Evolutionary conservation across 208 protist genomes (phyloP).

Genomic region (Novymonas esmeraldas): DNA sequence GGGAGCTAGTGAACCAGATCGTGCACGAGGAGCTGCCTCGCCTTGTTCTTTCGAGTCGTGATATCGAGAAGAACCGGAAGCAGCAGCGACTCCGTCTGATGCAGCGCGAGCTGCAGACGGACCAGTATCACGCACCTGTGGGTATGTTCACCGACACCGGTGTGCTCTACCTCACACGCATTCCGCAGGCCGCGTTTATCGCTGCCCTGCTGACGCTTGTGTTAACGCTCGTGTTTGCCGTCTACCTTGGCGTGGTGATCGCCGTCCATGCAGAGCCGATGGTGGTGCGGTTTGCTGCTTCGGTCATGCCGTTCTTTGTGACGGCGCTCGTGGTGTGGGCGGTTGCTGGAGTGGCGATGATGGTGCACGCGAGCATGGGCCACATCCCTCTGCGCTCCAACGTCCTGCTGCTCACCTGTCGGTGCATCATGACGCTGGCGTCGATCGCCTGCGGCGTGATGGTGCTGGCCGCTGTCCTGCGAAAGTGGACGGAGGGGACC

Average conservation of each 20-base stretch:
- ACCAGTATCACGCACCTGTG: no score
- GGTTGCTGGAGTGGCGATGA: background rate
- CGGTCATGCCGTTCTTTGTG: background rate
- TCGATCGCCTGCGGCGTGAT: background rate
- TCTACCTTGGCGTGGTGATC: background rate
- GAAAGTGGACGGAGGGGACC: background rate
- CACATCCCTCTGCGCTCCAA: background rate
- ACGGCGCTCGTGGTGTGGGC: background rate
- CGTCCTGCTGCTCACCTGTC: background rate
- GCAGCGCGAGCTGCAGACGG: no score
- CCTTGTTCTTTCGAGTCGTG: slow-evolving; percentile 54
- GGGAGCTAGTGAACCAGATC: slow-evolving; percentile 40
- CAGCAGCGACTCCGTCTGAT: background rate
- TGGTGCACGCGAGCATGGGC: background rate
- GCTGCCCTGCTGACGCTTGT: no score
- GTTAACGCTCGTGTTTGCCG: no score
- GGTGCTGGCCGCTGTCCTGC: background rate
- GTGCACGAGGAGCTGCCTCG: slow-evolving; percentile 56
- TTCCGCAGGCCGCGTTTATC: no score
- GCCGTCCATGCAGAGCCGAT: background rate
- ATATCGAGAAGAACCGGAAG: slow-evolving; percentile 32
- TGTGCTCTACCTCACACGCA: no score
- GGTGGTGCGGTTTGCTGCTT: background rate
- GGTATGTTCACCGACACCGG: no score
- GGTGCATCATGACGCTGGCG: background rate